Conservation (phyloP, 768 basidiomycete species). For the Mycena kentingensis region DNA sequence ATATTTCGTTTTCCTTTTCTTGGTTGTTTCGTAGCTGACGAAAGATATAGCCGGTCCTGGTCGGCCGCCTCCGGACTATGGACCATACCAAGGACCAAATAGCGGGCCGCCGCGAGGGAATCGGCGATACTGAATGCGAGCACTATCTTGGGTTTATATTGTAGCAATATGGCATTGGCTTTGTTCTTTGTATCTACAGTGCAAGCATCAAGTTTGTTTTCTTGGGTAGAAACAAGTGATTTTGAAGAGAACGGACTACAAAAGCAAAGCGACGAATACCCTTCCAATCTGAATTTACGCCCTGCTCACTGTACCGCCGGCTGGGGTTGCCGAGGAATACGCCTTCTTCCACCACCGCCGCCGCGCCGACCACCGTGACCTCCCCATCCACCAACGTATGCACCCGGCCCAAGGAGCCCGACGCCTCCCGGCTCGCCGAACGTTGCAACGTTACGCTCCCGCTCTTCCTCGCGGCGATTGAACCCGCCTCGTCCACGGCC, state of each 20-base stretch:
- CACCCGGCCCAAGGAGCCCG: slow-evolving; percentile 75
- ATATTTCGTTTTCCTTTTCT: slow-evolving; percentile 23
- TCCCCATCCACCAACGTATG: slow-evolving; percentile 79
- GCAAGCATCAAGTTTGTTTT: no score
- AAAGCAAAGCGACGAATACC: no score
- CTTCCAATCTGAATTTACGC: neutral
- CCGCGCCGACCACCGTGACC: slow-evolving; percentile 58
- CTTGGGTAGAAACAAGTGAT: no score
- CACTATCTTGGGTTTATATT: neutral
- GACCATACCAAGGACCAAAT: slow-evolving; percentile 81
- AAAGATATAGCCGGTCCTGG: slow-evolving; percentile 54
- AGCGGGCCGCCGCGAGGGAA: slow-evolving; percentile 38
- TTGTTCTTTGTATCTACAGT: no score
- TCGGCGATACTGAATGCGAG: slow-evolving; percentile 17
- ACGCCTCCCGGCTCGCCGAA: slow-evolving; percentile 86
- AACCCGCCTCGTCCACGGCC: slow-evolving; percentile 55
- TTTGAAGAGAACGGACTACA: no score
- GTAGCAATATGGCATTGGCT: no score
- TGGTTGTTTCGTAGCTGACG: no score
- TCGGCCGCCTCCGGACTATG: slow-evolving; percentile 83
- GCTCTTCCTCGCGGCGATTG: slow-evolving; percentile 78
- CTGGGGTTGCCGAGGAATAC: slow-evolving; percentile 12
- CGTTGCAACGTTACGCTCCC: slow-evolving; percentile 82
- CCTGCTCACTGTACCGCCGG: no score
- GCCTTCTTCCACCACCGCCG: slow-evolving; percentile 35